Conservation (phyloP, 192 early-diverging fungal genomes). For the Backusella morwellensis region DNA sequence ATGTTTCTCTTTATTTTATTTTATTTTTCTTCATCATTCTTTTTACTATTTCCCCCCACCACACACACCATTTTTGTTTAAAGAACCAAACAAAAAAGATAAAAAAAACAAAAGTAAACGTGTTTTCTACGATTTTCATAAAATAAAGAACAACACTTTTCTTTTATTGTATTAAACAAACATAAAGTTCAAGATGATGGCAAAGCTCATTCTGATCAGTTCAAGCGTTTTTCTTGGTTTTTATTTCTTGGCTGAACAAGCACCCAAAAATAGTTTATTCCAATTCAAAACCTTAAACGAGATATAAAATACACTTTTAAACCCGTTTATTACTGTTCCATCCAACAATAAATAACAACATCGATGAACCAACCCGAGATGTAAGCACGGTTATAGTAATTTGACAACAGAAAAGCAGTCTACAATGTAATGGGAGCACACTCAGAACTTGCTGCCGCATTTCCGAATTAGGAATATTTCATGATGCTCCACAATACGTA, state of each 20-base stretch:
- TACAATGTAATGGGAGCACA: neutral
- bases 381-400: neutral
- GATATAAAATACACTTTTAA: neutral
- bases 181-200: neutral
- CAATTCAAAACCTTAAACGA: neutral
- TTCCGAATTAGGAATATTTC: neutral
- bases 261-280: neutral
- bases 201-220: neutral
- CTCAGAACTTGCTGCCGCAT: neutral
- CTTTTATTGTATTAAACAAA: neutral
- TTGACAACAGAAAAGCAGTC: neutral
- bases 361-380: neutral
- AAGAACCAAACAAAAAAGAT: neutral
- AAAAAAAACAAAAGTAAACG: neutral
- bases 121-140: neutral
- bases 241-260: neutral
- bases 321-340: no score
- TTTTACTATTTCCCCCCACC: neutral
- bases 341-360: no score
- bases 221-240: neutral
- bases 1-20: constrained; percentile 1
- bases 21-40: no score
- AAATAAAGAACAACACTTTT: neutral
- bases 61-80: neutral
- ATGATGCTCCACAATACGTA: neutral